phyloP scores from a whole-genome alignment of 371 early-diverging fungal species.

The Mortierella sp. region DNA sequence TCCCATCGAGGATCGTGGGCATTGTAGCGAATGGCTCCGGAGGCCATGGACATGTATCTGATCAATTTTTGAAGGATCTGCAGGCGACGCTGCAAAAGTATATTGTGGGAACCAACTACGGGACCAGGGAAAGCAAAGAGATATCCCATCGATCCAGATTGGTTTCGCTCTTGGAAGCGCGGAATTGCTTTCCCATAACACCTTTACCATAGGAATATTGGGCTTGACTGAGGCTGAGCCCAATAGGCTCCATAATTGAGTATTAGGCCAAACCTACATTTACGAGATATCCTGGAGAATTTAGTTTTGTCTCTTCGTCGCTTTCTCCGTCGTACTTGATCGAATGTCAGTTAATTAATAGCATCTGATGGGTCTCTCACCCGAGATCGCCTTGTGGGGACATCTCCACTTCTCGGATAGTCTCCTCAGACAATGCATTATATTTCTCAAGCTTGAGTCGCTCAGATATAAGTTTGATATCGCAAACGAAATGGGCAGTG shows the following conservation, averaged over 20 bases:
- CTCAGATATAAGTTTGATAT: background rate
- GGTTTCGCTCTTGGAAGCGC: background rate
- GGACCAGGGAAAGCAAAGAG: background rate
- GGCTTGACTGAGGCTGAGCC: background rate
- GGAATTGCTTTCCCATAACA: slow-evolving; percentile 12
- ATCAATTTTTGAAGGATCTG: background rate
- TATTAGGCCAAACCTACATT: slow-evolving; percentile 17
- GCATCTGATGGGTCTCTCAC: slow-evolving; percentile 2
- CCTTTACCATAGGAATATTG: background rate
- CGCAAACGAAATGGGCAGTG: slow-evolving; percentile 12
- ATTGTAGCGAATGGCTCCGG: slow-evolving; percentile 8
- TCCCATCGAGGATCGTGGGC: background rate
- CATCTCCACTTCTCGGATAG: background rate
- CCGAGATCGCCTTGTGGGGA: background rate
- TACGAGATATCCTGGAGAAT: background rate
- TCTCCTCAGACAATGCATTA: background rate
- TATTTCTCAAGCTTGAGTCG: background rate
- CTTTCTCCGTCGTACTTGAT: background rate
- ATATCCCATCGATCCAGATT: slow-evolving; percentile 1
- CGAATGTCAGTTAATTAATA: background rate
- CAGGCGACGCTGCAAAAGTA: slow-evolving; percentile 12
- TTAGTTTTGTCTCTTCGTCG: background rate
- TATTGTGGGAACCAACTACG: slow-evolving; percentile 17
- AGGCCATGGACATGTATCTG: slow-evolving; percentile 11
- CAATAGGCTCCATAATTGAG: slow-evolving; percentile 8